Evolutionary conservation across 345 rosid species (phyloP), one percentile per base, ranked within the genome.

Genomic region (Citrus glauca): DNA sequence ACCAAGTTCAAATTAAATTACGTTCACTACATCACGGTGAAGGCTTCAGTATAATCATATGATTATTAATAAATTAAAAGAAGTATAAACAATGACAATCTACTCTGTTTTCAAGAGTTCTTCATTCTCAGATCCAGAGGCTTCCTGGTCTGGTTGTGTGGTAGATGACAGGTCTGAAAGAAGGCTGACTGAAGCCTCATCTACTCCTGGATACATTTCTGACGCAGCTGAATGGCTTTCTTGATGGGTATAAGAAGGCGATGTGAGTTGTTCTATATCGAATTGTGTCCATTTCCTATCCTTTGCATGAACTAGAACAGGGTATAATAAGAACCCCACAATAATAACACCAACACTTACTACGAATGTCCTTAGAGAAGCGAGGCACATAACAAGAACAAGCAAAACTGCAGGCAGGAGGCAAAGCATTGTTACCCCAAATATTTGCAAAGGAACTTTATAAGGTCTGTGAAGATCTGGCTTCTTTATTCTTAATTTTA

Each of bases 391-490:
- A 35, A 93, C 96, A 40, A 92, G 91, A 81, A 91, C 78, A 65
- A 92, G 92, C 81, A 95, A 86, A 53, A 86, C 19, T 22, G 95
- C 82, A 25, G 97, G 97, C 45, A 92, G 98, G 65, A 92, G 62
- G 82, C 99, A 91, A 24, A 91, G 89, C 79, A 91, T 24, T 17
- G 87, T 66, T 17, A 66, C 90, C 25, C 99, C 99, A 62, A 85
- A 71, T 50, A 97, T 95, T 55, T 86, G 84, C 73, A 93, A 77
- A 0, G 96, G 96, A 62, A 93, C 90, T 80, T 60, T 88, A 62
- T 93, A 95, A 53, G 98, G 99, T 64, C 94, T 81, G 56, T 85
- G 85, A 32, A 92, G 95, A 56, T 92, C 91, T 0, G 98, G 94
- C 78, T 89, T 95, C 85, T 90, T 88, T 45, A 93, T 79, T 85